Evolutionary conservation across 1,284 basidiomycete genomes (phyloP), one percentile per base, ranked within the genome.

Genomic region (Flammula alnicola): DNA sequence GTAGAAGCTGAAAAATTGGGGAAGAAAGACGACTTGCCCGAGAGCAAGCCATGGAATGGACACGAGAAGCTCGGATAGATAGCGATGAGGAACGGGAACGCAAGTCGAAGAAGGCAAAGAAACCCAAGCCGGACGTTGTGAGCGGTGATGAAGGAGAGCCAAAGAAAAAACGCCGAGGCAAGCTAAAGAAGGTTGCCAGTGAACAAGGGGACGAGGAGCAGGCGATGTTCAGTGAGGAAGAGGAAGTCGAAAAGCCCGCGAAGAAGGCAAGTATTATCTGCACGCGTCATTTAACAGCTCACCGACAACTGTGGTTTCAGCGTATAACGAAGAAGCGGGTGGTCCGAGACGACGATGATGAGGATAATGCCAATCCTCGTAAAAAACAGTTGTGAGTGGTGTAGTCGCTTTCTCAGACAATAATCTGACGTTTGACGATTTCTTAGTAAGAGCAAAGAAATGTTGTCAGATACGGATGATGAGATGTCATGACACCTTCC

Each of bases 41-140:
- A n/a, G 91, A 91, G 64, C 84, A 93, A 64, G 90, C 87, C 1
- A 75, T 82, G 61, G 80, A 84, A 64, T 91, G 88, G 89, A 84
- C 84, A 27, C 68, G 78, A 37, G 83, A 85, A 53, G 76, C 83
- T 11, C 76, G 77, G 55, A 77, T 82, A 64, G 84, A 87, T 57
- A 88, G 83, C 58, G 88, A 91, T 43, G 88, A 91, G 51, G 91
- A 92, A 59, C 77, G 78, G 41, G 84, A 89, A 64, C 77, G 79
- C 49, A 83, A 81, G 54, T 73, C 75, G 19, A 83, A 83, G 63
- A 86, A 86, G 60, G 54, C 65, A 0, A 76, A 75, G 66, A 83
- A 79, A 71, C 68, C 73, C 54, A 82, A 81, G 64, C 70, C 70
- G 56, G 80, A 83, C 52, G 70, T 65, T 31, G 69, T 66, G 17